Base-by-base conservation (phyloP, 2,329 filamentous ascomycete genomes). In the Fusarium sp. region DNA sequence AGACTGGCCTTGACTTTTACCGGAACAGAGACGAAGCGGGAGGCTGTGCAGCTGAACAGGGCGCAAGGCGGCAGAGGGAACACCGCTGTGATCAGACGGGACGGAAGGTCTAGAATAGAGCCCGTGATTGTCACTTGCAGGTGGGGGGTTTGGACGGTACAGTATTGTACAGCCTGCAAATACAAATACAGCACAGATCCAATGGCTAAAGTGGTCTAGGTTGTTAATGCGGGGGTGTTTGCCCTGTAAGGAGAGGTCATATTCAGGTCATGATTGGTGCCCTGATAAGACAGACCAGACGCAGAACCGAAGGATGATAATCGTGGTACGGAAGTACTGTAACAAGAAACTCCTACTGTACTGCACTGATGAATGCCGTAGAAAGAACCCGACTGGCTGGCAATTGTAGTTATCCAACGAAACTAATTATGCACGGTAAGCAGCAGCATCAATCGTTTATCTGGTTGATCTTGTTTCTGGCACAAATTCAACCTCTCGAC, bases 171-270 rank as follows among this genome's bases (percentile, higher is more conserved):
- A 29, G 22, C n/a, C 25, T 47, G 34, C 10, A 38, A 38, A n/a
- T n/a, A 10, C 34, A 38, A 38, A 38, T 38, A 42, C 20, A 42
- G 20, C 27, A 20, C 24, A 42, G n/a, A 38, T 27, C 25, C 24
- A 15, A 34, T 16, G 49, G 43, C 61, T 64, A 53, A 42, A 34
- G 38, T 50, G 30, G 61, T 34, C 46, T n/a, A 38, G 34, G 34
- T 10, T 30, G 34, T 22, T 45, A 51, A 45, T 59, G 62, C 62
- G 62, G 63, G 63, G 63, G 63, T 52, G 50, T 47, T 34, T n/a
- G 24, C 5, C 11, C 25, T 29, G 45, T 29, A 24, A 45, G 42
- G 32, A 29, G 52, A 64, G 45, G 30, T 38, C 14, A 15, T 15
- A 14, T 46, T 27, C 32, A 47, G 40, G 34, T 16, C 25, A 24